Conservation (phyloP, 1,139 yeast species). For the Wickerhamomyces sp. region DNA sequence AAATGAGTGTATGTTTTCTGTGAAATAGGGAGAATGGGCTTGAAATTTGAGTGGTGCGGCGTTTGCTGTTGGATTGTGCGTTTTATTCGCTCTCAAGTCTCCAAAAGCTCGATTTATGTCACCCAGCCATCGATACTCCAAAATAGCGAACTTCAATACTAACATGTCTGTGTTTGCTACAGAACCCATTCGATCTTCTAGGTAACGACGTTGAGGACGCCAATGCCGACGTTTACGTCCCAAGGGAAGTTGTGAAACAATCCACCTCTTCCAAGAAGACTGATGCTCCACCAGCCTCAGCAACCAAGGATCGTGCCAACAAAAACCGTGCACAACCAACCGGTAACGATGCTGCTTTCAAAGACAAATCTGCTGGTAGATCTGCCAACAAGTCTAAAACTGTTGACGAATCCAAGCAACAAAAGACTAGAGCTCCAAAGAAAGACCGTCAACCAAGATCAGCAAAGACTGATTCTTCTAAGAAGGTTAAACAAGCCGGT, state of each 20-base stretch:
- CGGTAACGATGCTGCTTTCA: conserved; percentile 90
- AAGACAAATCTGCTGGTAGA: conserved; percentile 61
- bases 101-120: no score
- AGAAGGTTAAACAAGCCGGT: conserved; percentile 72
- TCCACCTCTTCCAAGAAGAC: conserved; percentile 82
- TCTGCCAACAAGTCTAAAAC: conserved; percentile 58
- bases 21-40: no score
- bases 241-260: conserved; percentile 79
- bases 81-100: no score
- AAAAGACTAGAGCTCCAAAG: conserved; percentile 50
- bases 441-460: conserved; percentile 81
- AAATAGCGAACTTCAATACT: no score
- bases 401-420: conserved; percentile 51
- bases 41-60: no score
- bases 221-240: conserved; percentile 37
- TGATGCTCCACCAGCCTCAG: conserved; percentile 79
- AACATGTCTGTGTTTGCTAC: no score
- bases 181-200: conserved; percentile 52
- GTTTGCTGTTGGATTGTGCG: no score
- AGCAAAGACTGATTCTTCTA: conserved; percentile 75
- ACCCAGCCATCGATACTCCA: no score
- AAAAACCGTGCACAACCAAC: conserved; percentile 61
- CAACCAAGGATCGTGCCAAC: conserved; percentile 77
- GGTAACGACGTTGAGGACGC: conserved; percentile 80
- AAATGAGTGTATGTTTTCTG: conserved; percentile 19